Evolutionary conservation across 164 flowering plant species (phyloP), one percentile per base, ranked within the genome.

Genomic region (Chloranthus sessilifolius): DNA sequence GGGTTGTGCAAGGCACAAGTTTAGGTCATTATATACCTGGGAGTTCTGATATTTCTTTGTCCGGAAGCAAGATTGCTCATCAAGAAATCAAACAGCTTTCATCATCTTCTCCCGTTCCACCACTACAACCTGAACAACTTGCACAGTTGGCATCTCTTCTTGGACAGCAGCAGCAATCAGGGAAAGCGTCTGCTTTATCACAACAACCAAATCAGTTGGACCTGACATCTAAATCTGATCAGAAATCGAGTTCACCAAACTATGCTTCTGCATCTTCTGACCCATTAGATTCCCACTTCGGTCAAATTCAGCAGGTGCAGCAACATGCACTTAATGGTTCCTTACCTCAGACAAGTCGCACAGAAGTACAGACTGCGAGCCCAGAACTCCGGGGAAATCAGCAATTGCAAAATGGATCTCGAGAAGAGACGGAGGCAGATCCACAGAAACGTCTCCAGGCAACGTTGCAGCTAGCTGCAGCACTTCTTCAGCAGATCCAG

Each of bases 381-480:
- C 17, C 53, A 42, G 42, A 55, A n/a, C 20, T 41, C 7, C 55
- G 52, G 33, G 72, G 63, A 25, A 74, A 59, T 60, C 74, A 63
- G 40, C 62, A 50, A 30, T 28, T 27, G 43, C 80, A 67, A 44
- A 68, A 22, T 50, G 39, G 58, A 36, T 29, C 46, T 17, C 65
- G 64, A 47, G 82, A 70, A 38, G 95, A 80, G 49, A 59, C 38
- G 4, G 95, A 83, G 10, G 62, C 64, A 19, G 85, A 82, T 64
- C 85, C 98, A 23, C 95, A 90, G 76, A 81, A 80, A 64, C 92
- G 98, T 12, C 74, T 91, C 42, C 95, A 88, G 70, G 95, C 96
- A 44, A 91, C 98, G 10, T 63, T 91, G 58, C 92, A 85, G 70
- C 74, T 91, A 23, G 98, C 98, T 5, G 98, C 98, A 12, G 74